These are phyloP conservation scores for Coemansia sp. DNA, from an alignment of 371 early-diverging fungal genomes.

Conservation along the genomic window DNA sequence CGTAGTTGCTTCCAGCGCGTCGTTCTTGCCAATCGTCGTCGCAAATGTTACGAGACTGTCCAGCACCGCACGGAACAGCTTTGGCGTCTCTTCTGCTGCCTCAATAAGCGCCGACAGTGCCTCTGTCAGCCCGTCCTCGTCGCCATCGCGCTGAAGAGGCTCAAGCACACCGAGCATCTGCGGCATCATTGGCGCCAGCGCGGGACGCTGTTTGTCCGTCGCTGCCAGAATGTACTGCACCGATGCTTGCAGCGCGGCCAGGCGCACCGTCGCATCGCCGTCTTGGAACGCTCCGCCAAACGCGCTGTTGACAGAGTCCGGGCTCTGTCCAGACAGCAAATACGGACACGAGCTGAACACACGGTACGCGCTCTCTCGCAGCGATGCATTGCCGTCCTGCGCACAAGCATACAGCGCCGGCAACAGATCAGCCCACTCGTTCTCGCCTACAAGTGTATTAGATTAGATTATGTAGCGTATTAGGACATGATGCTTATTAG, in stretches of 20 bases:
- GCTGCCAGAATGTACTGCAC: constrained; percentile 77
- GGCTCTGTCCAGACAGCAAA: constrained; percentile 70
- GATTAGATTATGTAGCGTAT: neutral
- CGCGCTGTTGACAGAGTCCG: constrained; percentile 66
- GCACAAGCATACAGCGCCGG: constrained; percentile 77
- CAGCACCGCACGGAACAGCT: constrained; percentile 76
- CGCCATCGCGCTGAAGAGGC: constrained; percentile 60
- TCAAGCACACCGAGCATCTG: constrained; percentile 75
- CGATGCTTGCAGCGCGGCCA: constrained; percentile 84
- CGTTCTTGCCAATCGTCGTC: constrained; percentile 74
- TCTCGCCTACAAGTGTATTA: constrained; percentile 28
- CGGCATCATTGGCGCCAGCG: constrained; percentile 72
- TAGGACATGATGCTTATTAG: no score
- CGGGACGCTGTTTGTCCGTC: constrained; percentile 52
- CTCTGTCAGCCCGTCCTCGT: constrained; percentile 74
- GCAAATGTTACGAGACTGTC: constrained; percentile 72
- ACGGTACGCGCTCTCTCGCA: constrained; percentile 85
- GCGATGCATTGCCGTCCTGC: constrained; percentile 70
- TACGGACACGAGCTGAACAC: constrained; percentile 82
- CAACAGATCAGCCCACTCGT: constrained; percentile 79
- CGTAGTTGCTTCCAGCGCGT: constrained; percentile 67
- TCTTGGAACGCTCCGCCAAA: constrained; percentile 76
- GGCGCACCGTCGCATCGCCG: constrained; percentile 65
- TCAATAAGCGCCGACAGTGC: constrained; percentile 81
- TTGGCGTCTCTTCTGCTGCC: constrained; percentile 78